Conservation (phyloP, 805 yeast genomes). For the Hanseniaspora nectarophila region DNA sequence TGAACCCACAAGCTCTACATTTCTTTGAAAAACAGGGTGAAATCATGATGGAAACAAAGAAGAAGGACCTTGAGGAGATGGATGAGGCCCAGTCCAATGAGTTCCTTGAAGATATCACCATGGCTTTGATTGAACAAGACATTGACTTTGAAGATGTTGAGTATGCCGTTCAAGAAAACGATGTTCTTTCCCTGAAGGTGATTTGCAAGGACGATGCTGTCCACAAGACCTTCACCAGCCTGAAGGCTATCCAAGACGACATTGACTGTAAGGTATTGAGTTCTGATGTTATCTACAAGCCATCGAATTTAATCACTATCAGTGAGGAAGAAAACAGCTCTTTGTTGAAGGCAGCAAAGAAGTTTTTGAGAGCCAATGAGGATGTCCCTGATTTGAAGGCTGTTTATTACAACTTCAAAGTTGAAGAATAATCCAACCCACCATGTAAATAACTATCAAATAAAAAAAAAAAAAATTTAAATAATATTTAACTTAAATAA, state of each 20-base stretch:
- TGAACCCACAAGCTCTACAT: slow-evolving; percentile 60
- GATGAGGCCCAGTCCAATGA: slow-evolving; percentile 16
- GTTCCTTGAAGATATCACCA: slow-evolving; percentile 2
- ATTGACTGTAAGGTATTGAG: slow-evolving; percentile 47
- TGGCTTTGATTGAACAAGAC: neutral
- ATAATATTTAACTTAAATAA: neutral
- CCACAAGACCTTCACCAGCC: slow-evolving; percentile 36
- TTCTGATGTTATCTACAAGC: slow-evolving; percentile 55
- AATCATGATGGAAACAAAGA: slow-evolving; percentile 40
- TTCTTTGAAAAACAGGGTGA: slow-evolving; percentile 72
- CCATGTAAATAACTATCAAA: neutral
- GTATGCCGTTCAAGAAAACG: neutral
- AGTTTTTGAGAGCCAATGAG: slow-evolving; percentile 50
- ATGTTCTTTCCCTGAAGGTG: slow-evolving; percentile 1
- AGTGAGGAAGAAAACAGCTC: slow-evolving; percentile 39
- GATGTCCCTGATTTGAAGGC: slow-evolving; percentile 77
- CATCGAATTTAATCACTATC: slow-evolving; percentile 44
- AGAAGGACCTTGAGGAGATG: slow-evolving; percentile 21
- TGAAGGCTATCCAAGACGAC: slow-evolving; percentile 41
- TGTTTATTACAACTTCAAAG: slow-evolving; percentile 57
- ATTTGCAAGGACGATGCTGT: neutral
- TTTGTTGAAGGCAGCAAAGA: slow-evolving; percentile 39
- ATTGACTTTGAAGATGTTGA: slow-evolving; percentile 11
- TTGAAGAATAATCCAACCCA: slow-evolving; percentile 14
- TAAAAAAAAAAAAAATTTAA: too few relatives aligned